Percentiles rank a stretch among this genome's conserved stretches.
These are phyloP conservation scores for Lasiodiplodia citricola DNA, from an alignment of 2,329 filamentous ascomycete genomes.

Conservation along the genomic window DNA sequence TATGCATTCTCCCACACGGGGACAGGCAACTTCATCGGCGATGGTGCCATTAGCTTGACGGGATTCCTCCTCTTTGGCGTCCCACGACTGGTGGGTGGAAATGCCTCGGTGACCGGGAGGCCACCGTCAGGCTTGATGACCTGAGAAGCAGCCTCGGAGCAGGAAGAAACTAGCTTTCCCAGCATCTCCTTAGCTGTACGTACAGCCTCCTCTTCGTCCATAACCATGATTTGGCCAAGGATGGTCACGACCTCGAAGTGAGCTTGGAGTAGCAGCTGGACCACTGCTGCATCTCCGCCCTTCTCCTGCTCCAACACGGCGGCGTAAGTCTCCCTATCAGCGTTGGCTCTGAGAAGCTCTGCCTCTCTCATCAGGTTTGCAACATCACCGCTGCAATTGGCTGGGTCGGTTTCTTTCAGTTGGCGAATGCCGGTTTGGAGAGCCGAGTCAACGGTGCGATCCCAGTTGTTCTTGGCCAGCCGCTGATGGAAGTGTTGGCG, in stretches of 20 bases:
- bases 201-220: slow-evolving; percentile 84
- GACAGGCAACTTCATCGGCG: slow-evolving; percentile 48
- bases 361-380: slow-evolving; percentile 78
- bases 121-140: slow-evolving; percentile 89
- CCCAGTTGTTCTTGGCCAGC: slow-evolving; percentile 82
- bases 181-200: slow-evolving; percentile 79
- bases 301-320: slow-evolving; percentile 86
- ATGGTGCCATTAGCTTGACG: slow-evolving; percentile 52
- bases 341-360: slow-evolving; percentile 82
- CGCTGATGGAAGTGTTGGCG: slow-evolving; percentile 89
- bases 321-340: slow-evolving; percentile 77
- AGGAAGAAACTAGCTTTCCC: slow-evolving; percentile 76
- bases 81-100: slow-evolving; percentile 72
- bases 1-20: slow-evolving; percentile 41
- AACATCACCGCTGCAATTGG: slow-evolving; percentile 69
- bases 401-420: slow-evolving; percentile 71
- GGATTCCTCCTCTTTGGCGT: slow-evolving; percentile 76
- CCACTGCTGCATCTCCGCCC: slow-evolving; percentile 73
- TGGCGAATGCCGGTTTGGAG: slow-evolving; percentile 84
- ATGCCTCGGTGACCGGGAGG: slow-evolving; percentile 65
- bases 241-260: slow-evolving; percentile 92
- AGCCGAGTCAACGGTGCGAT: slow-evolving; percentile 83
- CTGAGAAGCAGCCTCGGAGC: slow-evolving; percentile 75
- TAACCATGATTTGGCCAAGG: slow-evolving; percentile 77
- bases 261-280: slow-evolving; percentile 84